phyloP scores from a whole-genome alignment of 805 yeast genomes.

The Alloascoidea africana region DNA sequence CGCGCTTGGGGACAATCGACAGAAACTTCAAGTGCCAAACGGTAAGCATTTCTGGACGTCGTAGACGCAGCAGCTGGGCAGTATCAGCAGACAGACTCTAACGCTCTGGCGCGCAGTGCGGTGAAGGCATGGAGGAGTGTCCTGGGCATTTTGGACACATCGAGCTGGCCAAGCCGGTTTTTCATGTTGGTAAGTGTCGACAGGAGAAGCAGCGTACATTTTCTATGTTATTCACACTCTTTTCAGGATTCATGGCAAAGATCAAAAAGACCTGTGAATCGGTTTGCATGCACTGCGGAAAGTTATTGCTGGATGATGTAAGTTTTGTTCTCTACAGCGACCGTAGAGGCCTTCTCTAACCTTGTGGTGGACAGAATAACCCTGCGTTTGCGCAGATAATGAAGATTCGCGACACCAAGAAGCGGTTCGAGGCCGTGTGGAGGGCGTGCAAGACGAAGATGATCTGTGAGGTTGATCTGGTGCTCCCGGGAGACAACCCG shows the following conservation, averaged over 20 bases:
- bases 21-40: constrained; percentile 97
- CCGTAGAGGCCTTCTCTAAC: background rate
- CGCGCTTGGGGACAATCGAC: constrained; percentile 93
- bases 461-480: constrained; percentile 85
- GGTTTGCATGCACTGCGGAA: constrained; percentile 98
- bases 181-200: constrained; percentile 59
- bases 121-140: constrained; percentile 98
- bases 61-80: background rate
- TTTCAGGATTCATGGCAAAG: constrained; percentile 53
- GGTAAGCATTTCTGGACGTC: constrained; percentile 12
- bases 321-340: constrained; percentile 13
- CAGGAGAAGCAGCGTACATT: background rate
- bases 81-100: constrained; percentile 3
- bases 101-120: constrained; percentile 34
- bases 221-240: constrained; percentile 2
- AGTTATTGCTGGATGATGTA: constrained; percentile 70
- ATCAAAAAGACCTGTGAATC: constrained; percentile 93
- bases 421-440: constrained; percentile 97
- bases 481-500: constrained; percentile 43
- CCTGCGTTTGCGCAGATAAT: constrained; percentile 78
- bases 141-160: constrained; percentile 99
- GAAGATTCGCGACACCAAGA: constrained; percentile 83
- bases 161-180: constrained; percentile 95
- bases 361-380: constrained; percentile 22
- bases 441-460: constrained; percentile 76